Percentiles rank a stretch among this genome's conserved stretches.
phyloP scores from a whole-genome alignment of 2,329 filamentous ascomycete species.

The Verticillium zaregamsianum region DNA sequence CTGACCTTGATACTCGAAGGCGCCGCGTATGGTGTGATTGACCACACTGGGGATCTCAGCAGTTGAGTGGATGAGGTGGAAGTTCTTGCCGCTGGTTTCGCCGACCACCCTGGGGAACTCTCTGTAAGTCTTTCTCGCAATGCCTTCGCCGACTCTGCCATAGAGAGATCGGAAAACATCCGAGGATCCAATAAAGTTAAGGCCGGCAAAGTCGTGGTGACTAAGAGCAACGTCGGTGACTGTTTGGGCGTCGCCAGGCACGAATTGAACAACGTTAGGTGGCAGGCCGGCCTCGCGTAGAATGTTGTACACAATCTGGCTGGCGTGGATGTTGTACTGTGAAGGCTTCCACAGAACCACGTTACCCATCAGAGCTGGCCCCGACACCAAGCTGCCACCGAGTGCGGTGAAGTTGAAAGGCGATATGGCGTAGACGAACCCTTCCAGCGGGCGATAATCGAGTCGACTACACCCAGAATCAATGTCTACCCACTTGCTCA shows the following conservation, averaged over 20 bases:
- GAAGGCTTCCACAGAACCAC: slow-evolving; percentile 38
- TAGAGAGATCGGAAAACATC: slow-evolving; percentile 30
- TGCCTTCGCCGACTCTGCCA: slow-evolving; percentile 21
- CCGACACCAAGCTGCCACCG: slow-evolving; percentile 29
- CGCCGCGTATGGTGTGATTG: slow-evolving; percentile 40
- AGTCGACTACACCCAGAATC: slow-evolving; percentile 14
- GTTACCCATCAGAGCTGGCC: slow-evolving; percentile 32
- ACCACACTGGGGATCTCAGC: slow-evolving; percentile 42
- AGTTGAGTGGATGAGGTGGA: slow-evolving; percentile 42
- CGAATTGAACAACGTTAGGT: slow-evolving; percentile 30
- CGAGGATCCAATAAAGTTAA: slow-evolving; percentile 33
- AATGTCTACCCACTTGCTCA: neutral
- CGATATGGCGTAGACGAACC: slow-evolving; percentile 35
- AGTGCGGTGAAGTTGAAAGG: slow-evolving; percentile 40
- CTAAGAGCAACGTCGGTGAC: slow-evolving; percentile 27
- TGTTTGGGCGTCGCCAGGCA: slow-evolving; percentile 30
- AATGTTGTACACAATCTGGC: slow-evolving; percentile 31
- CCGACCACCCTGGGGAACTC: slow-evolving; percentile 41
- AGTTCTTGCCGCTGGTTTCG: slow-evolving; percentile 51
- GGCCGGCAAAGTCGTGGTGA: slow-evolving; percentile 30
- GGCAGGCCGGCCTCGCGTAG: slow-evolving; percentile 35
- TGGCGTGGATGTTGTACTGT: slow-evolving; percentile 25
- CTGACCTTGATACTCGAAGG: slow-evolving; percentile 48
- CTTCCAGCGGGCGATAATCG: slow-evolving; percentile 34
- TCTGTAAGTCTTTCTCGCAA: slow-evolving; percentile 23